phyloP scores from a whole-genome alignment of 1,284 basidiomycete genomes.

The Ustilago curta region DNA sequence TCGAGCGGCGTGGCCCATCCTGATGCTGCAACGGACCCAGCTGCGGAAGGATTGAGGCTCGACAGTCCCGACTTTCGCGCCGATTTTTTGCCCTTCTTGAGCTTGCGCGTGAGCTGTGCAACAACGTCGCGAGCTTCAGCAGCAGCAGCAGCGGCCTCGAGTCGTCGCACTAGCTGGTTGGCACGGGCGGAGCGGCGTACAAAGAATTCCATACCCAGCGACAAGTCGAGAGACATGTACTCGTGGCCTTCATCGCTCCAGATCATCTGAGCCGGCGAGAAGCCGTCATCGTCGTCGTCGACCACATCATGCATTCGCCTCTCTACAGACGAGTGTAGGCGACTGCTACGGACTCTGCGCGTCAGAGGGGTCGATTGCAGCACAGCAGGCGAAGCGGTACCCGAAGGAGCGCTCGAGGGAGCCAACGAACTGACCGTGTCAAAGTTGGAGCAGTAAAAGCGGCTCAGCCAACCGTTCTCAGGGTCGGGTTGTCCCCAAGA shows the following conservation, averaged over 20 bases:
- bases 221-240: constrained; percentile 57
- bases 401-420: constrained; percentile 40
- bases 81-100: constrained; percentile 47
- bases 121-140: constrained; percentile 47
- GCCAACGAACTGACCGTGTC: constrained; percentile 42
- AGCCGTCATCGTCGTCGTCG: constrained; percentile 34
- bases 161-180: constrained; percentile 58
- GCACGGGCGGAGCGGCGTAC: constrained; percentile 58
- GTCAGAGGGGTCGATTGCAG: constrained; percentile 52
- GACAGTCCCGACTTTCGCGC: constrained; percentile 30
- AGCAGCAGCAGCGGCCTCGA: constrained; percentile 56
- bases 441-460: constrained; percentile 62
- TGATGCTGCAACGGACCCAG: constrained; percentile 34
- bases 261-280: constrained; percentile 49
- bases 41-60: constrained; percentile 43
- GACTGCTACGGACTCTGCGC: constrained; percentile 33
- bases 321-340: constrained; percentile 45
- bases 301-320: constrained; percentile 45
- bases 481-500: constrained; percentile 60
- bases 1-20: constrained; percentile 46
- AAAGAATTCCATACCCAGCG: constrained; percentile 65
- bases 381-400: constrained; percentile 37
- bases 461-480: constrained; percentile 63
- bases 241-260: constrained; percentile 63
- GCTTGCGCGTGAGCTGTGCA: constrained; percentile 39